Evolutionary conservation across 306 rosid species (phyloP).

Genomic region (Hylodesmum podocarpum): DNA sequence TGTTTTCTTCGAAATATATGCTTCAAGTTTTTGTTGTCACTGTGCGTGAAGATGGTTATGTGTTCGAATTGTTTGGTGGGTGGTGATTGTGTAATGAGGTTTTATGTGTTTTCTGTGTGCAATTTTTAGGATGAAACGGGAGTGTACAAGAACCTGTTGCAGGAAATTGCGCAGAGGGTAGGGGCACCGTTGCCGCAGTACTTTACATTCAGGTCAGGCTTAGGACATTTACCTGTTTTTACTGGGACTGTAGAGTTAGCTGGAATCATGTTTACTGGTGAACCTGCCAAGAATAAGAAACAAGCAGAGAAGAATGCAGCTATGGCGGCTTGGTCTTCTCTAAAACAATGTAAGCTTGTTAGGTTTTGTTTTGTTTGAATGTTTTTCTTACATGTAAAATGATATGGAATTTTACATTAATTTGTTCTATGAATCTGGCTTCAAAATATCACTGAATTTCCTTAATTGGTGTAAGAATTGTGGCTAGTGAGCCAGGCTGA

Average conservation of each 20-base stretch:
- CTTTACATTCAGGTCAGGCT: slow-evolving; percentile 89
- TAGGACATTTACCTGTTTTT: slow-evolving; percentile 95
- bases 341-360: slow-evolving; percentile 70
- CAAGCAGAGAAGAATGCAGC: slow-evolving; percentile 99
- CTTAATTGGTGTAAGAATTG: background rate
- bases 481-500: background rate
- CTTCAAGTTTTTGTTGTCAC: too few species aligned
- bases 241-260: slow-evolving; percentile 96
- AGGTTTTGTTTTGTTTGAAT: slow-evolving; percentile 3
- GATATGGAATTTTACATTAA: background rate
- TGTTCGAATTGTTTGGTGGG: background rate
- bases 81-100: background rate
- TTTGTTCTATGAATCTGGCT: background rate
- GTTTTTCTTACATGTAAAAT: background rate
- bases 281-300: slow-evolving; percentile 94
- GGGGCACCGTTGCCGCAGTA: slow-evolving; percentile 98
- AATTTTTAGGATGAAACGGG: slow-evolving; percentile 88
- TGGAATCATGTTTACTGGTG: slow-evolving; percentile 91
- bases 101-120: slow-evolving; percentile 17
- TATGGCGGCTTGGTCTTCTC: slow-evolving; percentile 98
- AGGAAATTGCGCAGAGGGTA: slow-evolving; percentile 98
- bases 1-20: background rate
- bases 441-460: background rate
- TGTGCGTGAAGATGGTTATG: too few species aligned
- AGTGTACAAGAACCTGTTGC: slow-evolving; percentile 95